Conservation (phyloP, 2,329 filamentous ascomycete species). For the Aspergillus quadrilineatus region DNA sequence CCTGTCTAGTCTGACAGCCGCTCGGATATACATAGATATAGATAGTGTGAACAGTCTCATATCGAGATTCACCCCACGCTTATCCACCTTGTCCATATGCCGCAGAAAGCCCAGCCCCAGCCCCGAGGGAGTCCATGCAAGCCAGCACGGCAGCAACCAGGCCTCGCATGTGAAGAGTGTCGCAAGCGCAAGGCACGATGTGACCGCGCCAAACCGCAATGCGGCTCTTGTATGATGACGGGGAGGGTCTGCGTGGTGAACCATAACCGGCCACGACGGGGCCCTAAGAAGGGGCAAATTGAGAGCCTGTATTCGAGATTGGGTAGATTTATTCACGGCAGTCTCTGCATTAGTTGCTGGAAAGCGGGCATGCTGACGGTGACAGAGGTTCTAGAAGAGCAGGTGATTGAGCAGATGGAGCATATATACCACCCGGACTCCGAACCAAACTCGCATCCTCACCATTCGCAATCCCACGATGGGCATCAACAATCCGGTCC, state of each 20-base stretch:
- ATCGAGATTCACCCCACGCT: no score
- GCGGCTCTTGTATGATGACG: conserved; percentile 2
- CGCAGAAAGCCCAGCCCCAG: background rate
- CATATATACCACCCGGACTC: background rate
- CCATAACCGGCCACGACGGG: background rate
- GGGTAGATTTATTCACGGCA: conserved; percentile 1
- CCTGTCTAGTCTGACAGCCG: background rate
- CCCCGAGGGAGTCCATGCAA: background rate
- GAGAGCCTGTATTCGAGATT: conserved; percentile 8
- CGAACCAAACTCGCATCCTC: background rate
- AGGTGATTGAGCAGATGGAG: background rate
- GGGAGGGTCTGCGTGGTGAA: conserved; percentile 7
- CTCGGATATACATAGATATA: background rate
- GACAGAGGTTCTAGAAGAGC: conserved; percentile 4
- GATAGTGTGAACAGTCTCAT: background rate
- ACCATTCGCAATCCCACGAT: background rate
- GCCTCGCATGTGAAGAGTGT: conserved; percentile 14
- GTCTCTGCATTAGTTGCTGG: no score
- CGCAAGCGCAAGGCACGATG: conserved; percentile 14
- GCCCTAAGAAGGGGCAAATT: conserved; percentile 12
- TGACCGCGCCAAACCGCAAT: conserved; percentile 12
- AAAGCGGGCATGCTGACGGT: background rate
- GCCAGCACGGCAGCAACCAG: conserved; percentile 12
- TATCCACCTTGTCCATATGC: background rate
- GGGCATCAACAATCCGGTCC: background rate